Evolutionary conservation across 1,284 basidiomycete genomes (phyloP).

Genomic region (Inonotus obliquus): DNA sequence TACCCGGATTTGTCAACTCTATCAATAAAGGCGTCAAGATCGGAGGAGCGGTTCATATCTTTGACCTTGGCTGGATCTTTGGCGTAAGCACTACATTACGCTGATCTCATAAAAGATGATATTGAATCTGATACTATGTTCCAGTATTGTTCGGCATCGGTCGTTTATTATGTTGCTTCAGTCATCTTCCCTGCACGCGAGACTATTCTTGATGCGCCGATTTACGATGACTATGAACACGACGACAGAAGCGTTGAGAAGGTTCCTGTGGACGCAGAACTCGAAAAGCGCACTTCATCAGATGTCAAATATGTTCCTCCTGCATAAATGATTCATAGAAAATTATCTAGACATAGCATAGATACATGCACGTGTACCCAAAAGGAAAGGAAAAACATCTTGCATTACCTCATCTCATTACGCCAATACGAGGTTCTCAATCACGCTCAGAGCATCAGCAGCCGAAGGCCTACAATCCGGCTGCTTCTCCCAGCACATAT

Average conservation of each 20-base stretch:
- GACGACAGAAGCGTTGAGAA: constrained; percentile 7
- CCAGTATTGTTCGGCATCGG: constrained; percentile 38
- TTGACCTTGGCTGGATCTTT: constrained; percentile 66
- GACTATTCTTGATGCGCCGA: constrained; percentile 48
- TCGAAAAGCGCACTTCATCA: constrained; percentile 8
- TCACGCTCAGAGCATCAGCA: not conserved
- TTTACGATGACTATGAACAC: constrained; percentile 24
- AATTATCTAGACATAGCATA: not conserved
- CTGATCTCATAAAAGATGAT: not conserved
- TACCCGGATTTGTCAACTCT: constrained; percentile 64
- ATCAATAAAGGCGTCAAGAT: constrained; percentile 57
- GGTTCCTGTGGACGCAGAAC: not conserved
- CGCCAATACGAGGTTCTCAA: not conserved
- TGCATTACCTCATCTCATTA: too few species aligned
- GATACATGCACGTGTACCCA: not conserved
- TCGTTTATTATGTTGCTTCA: constrained; percentile 49
- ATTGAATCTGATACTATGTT: not conserved
- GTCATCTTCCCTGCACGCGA: constrained; percentile 51
- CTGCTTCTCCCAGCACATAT: constrained; percentile 14
- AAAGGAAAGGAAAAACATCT: not conserved
- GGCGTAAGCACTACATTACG: constrained; percentile 43
- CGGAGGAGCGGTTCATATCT: constrained; percentile 48
- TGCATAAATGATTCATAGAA: not conserved
- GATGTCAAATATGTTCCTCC: not conserved
- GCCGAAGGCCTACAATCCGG: constrained; percentile 11